phyloP scores from a whole-genome alignment of 768 basidiomycete species.

The Boletus huronensis region DNA sequence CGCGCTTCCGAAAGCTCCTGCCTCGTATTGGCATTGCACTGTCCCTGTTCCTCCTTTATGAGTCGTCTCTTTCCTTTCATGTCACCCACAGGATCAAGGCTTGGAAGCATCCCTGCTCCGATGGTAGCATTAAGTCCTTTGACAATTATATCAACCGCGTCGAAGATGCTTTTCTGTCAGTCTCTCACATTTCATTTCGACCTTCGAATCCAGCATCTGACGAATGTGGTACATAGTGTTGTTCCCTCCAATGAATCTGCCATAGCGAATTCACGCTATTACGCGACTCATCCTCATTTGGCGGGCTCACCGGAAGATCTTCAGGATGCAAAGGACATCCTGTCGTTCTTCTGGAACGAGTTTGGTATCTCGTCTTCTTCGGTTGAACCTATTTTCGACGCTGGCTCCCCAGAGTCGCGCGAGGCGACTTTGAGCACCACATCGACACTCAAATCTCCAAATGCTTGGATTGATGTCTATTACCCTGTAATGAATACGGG shows the following conservation, averaged over 20 bases:
- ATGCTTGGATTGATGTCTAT: slow-evolving; percentile 84
- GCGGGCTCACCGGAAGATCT: slow-evolving; percentile 64
- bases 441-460: slow-evolving; percentile 44
- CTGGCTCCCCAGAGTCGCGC: slow-evolving; percentile 65
- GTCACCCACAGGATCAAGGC: slow-evolving; percentile 1
- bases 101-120: slow-evolving; percentile 10
- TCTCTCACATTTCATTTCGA: not conserved
- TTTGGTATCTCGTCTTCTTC: slow-evolving; percentile 47
- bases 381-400: slow-evolving; percentile 57
- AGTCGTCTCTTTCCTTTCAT: not conserved
- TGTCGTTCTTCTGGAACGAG: slow-evolving; percentile 64
- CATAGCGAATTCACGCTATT: slow-evolving; percentile 50
- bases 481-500: slow-evolving; percentile 81
- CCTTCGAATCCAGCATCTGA: not conserved
- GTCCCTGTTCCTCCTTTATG: slow-evolving; percentile 11
- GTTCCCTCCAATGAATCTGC: slow-evolving; percentile 59
- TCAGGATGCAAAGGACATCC: slow-evolving; percentile 60
- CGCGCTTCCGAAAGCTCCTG: slow-evolving; percentile 3
- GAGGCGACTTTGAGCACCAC: slow-evolving; percentile 60
- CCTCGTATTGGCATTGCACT: slow-evolving; percentile 5
- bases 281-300: slow-evolving; percentile 68
- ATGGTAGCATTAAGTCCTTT: slow-evolving; percentile 1
- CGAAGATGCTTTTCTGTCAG: slow-evolving; percentile 38
- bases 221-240: slow-evolving; percentile 34
- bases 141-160: slow-evolving; percentile 14